Base-by-base conservation (phyloP, 2,329 filamentous ascomycete species). In the Endothia cerciana region DNA sequence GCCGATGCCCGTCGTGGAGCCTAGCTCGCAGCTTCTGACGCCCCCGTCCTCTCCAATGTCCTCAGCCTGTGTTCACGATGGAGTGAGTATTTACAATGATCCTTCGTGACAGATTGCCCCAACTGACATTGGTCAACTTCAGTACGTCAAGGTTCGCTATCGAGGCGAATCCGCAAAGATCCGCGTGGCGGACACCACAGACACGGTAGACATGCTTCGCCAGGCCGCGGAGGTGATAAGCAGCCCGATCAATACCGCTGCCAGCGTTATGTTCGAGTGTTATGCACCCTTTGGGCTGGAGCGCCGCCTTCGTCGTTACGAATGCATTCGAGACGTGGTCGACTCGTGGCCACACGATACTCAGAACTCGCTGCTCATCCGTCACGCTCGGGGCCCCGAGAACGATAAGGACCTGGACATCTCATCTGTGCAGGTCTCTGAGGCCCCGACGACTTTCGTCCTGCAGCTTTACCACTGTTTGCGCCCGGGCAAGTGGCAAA, bases 271-370 rank as follows among this genome's bases (percentile, higher is more conserved):
- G 13, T 77, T 93, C 22, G 94, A 98, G 76, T 87, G 85, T 25
- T 97, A 93, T 75, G 80, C 83, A 25, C 85, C 88, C 55, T 84
- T 95, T 0, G 92, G 92, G 38, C 82, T 98, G 1, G 91, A 96
- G 75, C 88, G 94, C 47, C 90, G 91, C 0, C 79, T 98, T 33
- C 90, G 94, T 49, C 89, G 88, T 47, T 97, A 97, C 74, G 94
- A 98, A 79, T 88, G 87, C 68, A 85, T 98, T 40, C 87, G 92
- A 67, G 92, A 97, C 72, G 87, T 97, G 28, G 86, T 97, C 84
- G 96, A 97, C 75, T 96, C 93, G 0, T 98, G 94, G 94, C 92
- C 97, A 68, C 83, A 85, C 53, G 93, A 97, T 75, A 82, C 84
- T 2, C 89, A 93, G 71, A 95, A 97, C 72, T 83, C 85, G 8